Conservation (phyloP, 2,329 filamentous ascomycete species). For the Coleophoma eucalyptorum region DNA sequence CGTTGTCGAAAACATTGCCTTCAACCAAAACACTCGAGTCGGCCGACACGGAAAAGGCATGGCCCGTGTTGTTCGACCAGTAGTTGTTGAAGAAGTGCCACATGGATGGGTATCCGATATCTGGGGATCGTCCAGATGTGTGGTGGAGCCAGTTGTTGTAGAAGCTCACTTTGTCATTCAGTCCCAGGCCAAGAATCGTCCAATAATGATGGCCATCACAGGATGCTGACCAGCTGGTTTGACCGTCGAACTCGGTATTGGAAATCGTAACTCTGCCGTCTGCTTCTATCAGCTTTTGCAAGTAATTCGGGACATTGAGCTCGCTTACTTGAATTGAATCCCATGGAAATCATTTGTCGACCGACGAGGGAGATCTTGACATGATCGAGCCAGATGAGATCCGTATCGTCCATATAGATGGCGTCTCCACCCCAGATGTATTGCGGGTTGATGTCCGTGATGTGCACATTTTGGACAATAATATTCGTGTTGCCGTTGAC, state of each 20-base stretch:
- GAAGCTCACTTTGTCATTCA: conserved; percentile 51
- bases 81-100: conserved; percentile 62
- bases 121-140: conserved; percentile 52
- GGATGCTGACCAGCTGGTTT: conserved; percentile 48
- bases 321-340: no score
- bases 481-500: conserved; percentile 11
- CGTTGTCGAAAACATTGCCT: conserved; percentile 55
- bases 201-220: conserved; percentile 60
- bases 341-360: conserved; percentile 47
- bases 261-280: conserved; percentile 55
- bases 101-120: conserved; percentile 50
- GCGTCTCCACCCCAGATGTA: conserved; percentile 32
- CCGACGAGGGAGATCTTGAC: conserved; percentile 50
- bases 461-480: conserved; percentile 37
- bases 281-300: conserved; percentile 47
- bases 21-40: conserved; percentile 47
- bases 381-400: conserved; percentile 29
- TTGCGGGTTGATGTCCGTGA: conserved; percentile 26
- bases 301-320: no score
- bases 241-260: conserved; percentile 56
- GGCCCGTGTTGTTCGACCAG: conserved; percentile 49
- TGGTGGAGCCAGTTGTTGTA: conserved; percentile 60
- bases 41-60: conserved; percentile 51
- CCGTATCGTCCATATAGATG: conserved; percentile 23
- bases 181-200: conserved; percentile 53